A percentile compares a stretch with the other conserved stretches of the same genome.
phyloP scores from a whole-genome alignment of 805 yeast genomes.

The Cyberlindnera euphorbiae region DNA sequence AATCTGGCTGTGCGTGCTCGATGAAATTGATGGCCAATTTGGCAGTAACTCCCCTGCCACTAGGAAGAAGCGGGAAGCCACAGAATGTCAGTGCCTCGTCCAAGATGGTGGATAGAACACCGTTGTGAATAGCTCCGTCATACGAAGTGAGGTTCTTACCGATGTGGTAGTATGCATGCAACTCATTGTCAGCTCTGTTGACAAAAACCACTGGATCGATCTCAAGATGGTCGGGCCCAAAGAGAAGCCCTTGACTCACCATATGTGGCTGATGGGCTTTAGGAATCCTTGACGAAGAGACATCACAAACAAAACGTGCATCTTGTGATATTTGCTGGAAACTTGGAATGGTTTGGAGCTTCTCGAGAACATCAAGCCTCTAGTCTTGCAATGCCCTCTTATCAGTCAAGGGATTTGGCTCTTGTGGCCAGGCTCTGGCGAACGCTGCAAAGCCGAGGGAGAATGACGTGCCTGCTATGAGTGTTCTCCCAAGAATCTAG shows the following conservation, averaged over 20 bases:
- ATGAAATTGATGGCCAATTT: constrained; percentile 57
- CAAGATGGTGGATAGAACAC: constrained; percentile 68
- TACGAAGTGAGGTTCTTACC: constrained; percentile 63
- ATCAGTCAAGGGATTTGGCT: constrained; percentile 13
- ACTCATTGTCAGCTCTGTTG: constrained; percentile 44
- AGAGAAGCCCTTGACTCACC: constrained; percentile 67
- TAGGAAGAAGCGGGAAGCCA: constrained; percentile 80
- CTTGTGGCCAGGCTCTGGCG: constrained; percentile 25
- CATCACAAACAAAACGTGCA: constrained; percentile 23
- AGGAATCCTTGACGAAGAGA: constrained; percentile 47
- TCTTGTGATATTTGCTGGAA: constrained; percentile 24
- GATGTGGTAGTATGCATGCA: constrained; percentile 64
- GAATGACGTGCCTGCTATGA: constrained; percentile 17
- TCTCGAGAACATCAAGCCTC: constrained; percentile 24
- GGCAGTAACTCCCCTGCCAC: constrained; percentile 87
- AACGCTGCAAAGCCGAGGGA: constrained; percentile 24
- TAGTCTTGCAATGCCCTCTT: constrained; percentile 20
- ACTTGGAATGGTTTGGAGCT: constrained; percentile 24
- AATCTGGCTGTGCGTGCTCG: constrained; percentile 45
- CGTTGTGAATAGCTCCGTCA: constrained; percentile 76
- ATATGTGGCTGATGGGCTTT: constrained; percentile 55
- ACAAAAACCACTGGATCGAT: constrained; percentile 71
- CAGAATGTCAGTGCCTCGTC: constrained; percentile 85
- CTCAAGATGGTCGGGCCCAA: constrained; percentile 62
- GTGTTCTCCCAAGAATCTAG: not conserved